Evolutionary conservation across 1,284 basidiomycete genomes (phyloP), one percentile per base, ranked within the genome.

Genomic region (Meira miltonrushii): DNA sequence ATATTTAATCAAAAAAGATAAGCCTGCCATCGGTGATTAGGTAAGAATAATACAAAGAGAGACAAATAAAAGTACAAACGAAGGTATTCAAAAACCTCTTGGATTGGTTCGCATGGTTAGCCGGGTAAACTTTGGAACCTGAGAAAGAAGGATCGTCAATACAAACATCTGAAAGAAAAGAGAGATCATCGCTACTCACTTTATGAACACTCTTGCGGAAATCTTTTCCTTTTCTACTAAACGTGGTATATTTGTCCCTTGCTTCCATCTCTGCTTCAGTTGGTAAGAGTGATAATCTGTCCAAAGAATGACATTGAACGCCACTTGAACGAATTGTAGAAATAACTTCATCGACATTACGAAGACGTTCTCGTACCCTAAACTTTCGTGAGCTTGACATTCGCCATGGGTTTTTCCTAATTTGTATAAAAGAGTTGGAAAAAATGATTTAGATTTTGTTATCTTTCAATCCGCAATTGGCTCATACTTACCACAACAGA

Each of bases 121-220:
- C 44, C 72, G 54, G 1, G 72, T 74, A 65, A 66, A 74, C 52
- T 74, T 74, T 23, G 72, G 72, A 9, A 74, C 72, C 65, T 66
- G 21, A 11, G 40, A 25, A 11, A n/a, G 10, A 4, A n/a, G n/a
- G 6, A 4, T 43, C 4, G 10, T n/a, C 41, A 43, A 43, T 43
- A n/a, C n/a, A n/a, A n/a, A n/a, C n/a, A 90, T 79, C 55, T 68
- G 43, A 47, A 57, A 51, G 53, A 19, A n/a, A 28, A 41, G 23
- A 28, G 37, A 25, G 40, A 21, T 50, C 21, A 13, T 15, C 46
- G 23, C 21, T 28, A 61, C 65, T 41, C 17, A 95, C 89, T 78
- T 95, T 95, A 81, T 98, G 94, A 47, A 96, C 89, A 19, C 89
- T 88, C 78, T 98, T 98, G 52, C 94, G 82, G 80, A 93, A 98